Evolutionary conservation across 768 basidiomycete genomes (phyloP), one percentile per base, ranked within the genome.

Genomic region (Cubamyces sp.): DNA sequence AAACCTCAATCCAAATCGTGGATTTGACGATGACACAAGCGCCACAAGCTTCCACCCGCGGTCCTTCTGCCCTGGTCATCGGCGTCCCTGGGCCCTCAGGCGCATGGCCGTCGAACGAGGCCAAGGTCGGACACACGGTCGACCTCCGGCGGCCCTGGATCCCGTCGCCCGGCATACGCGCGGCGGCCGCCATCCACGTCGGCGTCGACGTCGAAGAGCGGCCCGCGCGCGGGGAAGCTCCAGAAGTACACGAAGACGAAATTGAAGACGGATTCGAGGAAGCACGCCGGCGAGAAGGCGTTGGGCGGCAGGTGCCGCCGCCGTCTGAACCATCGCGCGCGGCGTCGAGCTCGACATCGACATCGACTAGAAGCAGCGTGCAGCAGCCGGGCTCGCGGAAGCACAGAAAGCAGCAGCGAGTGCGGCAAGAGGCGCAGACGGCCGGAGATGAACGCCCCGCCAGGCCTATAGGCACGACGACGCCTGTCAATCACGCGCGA

Each of bases 61-160:
- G 34, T 11, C 34, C 34, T 5, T 34, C 34, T 11, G 34, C 34
- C 11, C 34, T 34, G 34, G 34, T 11, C 34, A 34, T 34, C 5
- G 34, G 34, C 34, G 34, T 11, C 34, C 34, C 34, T 34, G 34
- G 34, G 34, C 34, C 34, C 34, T 34, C 34, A 9, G 34, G 34
- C 34, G 34, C 48, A 15, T 65, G 64, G 62, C 68, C 70, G 18
- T 40, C 54, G 39, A 69, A 69, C 50, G 54, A 64, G 26, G 26
- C 60, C n/a, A 53, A 39, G 1, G 9, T 23, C 25, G 25, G n/a
- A 7, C 68, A 55, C 51, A 14, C 46, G 9, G 65, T 68, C 57
- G 67, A 69, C 51, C 59, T 54, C n/a, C 40, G 50, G 19, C 47
- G 50, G 40, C 61, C 64, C 9, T 69, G 70, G 68, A 56, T 60